Evolutionary conservation across 2,329 filamentous ascomycete genomes (phyloP), one percentile per base, ranked within the genome.

Genomic region (Dactylellina haptotyla): DNA sequence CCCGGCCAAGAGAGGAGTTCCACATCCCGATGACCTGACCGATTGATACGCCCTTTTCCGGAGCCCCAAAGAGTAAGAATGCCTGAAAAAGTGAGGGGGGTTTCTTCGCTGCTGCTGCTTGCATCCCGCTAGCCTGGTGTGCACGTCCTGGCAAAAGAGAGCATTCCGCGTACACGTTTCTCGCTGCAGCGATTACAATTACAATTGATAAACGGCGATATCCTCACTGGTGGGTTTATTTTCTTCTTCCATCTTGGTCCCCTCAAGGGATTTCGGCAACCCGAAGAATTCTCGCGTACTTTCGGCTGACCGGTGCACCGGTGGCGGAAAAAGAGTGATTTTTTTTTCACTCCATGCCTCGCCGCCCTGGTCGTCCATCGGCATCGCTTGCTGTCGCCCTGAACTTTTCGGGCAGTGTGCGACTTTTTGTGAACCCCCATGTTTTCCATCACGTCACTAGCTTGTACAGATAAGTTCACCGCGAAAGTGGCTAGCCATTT

Each of bases 201-300:
- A n/a, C 26, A 39, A 54, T 54, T 43, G 53, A 57, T 57, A 64
- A 72, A 72, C 66, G 66, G 66, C 66, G 58, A 64, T 51, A 58
- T 53, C 66, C 67, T 64, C 45, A 72, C 67, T 72, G 67, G 67
- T 72, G 59, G 67, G 59, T 59, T 72, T 50, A 62, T 64, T 66
- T 62, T 51, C 48, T 41, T 54, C 39, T 58, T 53, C 34, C 39
- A 34, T 50, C 18, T 25, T 3, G 12, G 10, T 32, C 10, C 9
- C n/a, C 6, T 32, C 18, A 3, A 46, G 18, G 25, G 23, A 12
- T 3, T 23, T 72, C 59, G 67, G 67, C 51, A 72, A 64, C 59
- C 67, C 67, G 67, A 72, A 48, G 61, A 72, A 72, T 72, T 65
- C 61, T 72, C 67, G 59, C 67, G 67, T 45, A n/a, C 39, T 34